These are phyloP conservation scores for Epichloe sibirici DNA, from an alignment of 2,329 filamentous ascomycete species.

Conservation along the genomic window DNA sequence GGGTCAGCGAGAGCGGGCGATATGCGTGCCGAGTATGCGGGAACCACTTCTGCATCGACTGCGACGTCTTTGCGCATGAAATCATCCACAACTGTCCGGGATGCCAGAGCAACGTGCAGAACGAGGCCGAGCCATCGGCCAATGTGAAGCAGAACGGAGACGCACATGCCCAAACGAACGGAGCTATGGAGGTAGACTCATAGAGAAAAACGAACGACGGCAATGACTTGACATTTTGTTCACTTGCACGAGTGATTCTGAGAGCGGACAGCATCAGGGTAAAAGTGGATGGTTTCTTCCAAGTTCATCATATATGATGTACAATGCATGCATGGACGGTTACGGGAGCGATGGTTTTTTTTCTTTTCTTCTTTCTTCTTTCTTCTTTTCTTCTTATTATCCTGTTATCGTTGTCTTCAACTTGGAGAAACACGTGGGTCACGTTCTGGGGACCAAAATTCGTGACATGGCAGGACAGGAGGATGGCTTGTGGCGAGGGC, in stretches of 20 bases:
- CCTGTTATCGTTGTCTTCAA: not conserved
- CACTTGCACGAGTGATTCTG: too few relatives aligned
- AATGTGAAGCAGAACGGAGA: slow-evolving; percentile 23
- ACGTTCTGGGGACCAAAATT: not conserved
- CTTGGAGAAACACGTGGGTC: not conserved
- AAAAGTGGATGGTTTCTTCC: too few relatives aligned
- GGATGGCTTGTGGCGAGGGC: too few relatives aligned
- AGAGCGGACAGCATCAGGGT: too few relatives aligned
- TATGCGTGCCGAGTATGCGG: slow-evolving; percentile 84
- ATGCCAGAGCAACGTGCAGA: slow-evolving; percentile 46
- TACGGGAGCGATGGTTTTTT: not conserved
- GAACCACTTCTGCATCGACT: slow-evolving; percentile 95
- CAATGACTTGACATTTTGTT: not conserved
- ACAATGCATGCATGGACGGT: not conserved
- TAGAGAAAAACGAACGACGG: not conserved
- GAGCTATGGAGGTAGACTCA: slow-evolving; percentile 32
- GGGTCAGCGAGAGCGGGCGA: slow-evolving; percentile 71
- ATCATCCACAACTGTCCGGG: slow-evolving; percentile 92
- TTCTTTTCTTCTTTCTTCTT: too few relatives aligned
- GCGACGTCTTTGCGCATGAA: slow-evolving; percentile 90
- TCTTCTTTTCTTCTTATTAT: not conserved
- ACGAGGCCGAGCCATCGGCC: slow-evolving; percentile 9
- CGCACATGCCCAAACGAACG: slow-evolving; percentile 19
- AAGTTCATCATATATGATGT: not conserved
- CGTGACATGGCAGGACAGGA: not conserved